A percentile compares a stretch with the other conserved stretches of the same genome.
These are phyloP conservation scores for Bipolaris cookei DNA, from an alignment of 2,329 filamentous ascomycete genomes.

Conservation along the genomic window DNA sequence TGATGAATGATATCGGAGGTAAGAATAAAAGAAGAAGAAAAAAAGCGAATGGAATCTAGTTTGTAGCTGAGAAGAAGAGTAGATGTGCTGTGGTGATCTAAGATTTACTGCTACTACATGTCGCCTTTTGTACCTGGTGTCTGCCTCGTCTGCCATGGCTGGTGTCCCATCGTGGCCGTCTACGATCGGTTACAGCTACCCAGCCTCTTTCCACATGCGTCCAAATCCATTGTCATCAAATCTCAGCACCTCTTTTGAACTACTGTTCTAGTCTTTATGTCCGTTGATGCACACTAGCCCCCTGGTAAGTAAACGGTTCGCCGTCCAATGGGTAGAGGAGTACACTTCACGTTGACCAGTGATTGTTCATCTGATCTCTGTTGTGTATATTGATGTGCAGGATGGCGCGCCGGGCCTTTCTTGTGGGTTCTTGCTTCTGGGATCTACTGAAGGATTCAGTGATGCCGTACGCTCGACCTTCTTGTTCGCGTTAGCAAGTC, in stretches of 20 bases:
- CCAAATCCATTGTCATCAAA: slow-evolving; percentile 8
- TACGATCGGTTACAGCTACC: slow-evolving; percentile 2
- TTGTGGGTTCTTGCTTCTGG: slow-evolving; percentile 15
- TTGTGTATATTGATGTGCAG: slow-evolving; percentile 14
- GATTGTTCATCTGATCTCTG: slow-evolving; percentile 1
- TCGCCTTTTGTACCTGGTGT: slow-evolving; percentile 13
- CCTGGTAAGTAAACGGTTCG: neutral
- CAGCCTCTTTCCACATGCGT: slow-evolving; percentile 5
- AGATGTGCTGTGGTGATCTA: slow-evolving; percentile 4
- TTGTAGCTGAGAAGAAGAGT: neutral
- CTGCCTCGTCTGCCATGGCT: neutral
- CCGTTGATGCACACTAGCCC: slow-evolving; percentile 7
- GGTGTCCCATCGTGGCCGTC: neutral
- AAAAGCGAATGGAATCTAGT: neutral
- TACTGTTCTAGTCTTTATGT: slow-evolving; percentile 12
- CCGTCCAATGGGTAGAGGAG: slow-evolving; percentile 13
- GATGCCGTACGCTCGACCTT: slow-evolving; percentile 28
- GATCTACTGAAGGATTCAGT: slow-evolving; percentile 10
- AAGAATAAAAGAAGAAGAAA: neutral
- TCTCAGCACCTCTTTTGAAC: neutral
- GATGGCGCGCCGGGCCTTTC: slow-evolving; percentile 21
- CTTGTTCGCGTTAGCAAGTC: slow-evolving; percentile 29
- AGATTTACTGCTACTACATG: neutral
- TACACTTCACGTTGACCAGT: slow-evolving; percentile 21
- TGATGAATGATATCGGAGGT: slow-evolving; percentile 13